Conservation (phyloP, 2,329 filamentous ascomycete genomes). For the Aaosphaeria arxii region DNA sequence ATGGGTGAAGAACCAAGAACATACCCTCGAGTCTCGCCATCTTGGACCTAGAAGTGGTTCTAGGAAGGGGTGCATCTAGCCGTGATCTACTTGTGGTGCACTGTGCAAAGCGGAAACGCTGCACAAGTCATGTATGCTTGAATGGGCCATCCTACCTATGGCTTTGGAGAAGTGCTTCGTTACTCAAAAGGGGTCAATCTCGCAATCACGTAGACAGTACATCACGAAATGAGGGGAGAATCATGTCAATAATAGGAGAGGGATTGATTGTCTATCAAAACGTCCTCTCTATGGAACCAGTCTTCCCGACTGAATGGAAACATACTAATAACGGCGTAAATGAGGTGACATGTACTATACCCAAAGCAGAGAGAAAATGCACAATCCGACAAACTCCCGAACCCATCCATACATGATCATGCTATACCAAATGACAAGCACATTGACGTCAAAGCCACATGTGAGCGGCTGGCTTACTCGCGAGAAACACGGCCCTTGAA, state of each 20-base stretch:
- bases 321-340: neutral
- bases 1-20: too few relatives aligned
- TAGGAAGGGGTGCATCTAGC: too few relatives aligned
- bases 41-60: too few relatives aligned
- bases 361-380: slow-evolving; percentile 6
- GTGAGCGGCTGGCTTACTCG: slow-evolving; percentile 19
- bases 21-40: too few relatives aligned
- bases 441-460: too few relatives aligned
- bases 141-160: too few relatives aligned
- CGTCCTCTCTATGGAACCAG: neutral
- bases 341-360: slow-evolving; percentile 5
- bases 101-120: too few relatives aligned
- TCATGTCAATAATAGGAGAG: neutral
- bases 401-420: neutral
- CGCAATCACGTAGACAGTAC: too few relatives aligned
- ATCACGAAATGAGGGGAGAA: neutral
- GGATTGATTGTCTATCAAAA: neutral
- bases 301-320: neutral
- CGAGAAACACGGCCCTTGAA: slow-evolving; percentile 35
- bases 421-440: neutral
- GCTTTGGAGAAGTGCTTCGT: neutral
- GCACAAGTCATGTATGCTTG: too few relatives aligned
- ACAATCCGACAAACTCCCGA: slow-evolving; percentile 8
- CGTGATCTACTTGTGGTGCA: too few relatives aligned
- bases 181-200: neutral